Base-by-base conservation (phyloP, 1,139 yeast genomes). In the Yamadazyma trypodendri region DNA sequence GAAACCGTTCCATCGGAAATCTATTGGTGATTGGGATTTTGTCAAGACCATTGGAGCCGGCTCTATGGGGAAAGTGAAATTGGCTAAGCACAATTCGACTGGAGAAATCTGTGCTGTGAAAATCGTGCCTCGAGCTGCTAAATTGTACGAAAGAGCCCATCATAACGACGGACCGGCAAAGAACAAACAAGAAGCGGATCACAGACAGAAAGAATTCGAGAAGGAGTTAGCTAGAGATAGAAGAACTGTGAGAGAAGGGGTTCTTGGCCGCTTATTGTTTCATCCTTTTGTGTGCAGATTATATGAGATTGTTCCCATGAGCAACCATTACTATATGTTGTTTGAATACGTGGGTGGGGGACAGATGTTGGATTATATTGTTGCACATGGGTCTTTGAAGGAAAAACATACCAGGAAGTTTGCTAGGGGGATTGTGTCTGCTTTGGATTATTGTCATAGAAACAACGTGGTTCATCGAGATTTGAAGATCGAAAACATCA, bases 271-370 rank as follows among this genome's bases (percentile, higher is more conserved):
- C 51, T 75, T 94, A 21, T 71, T 94, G 33, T 85, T 86, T 59
- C 98, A 94, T 63, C 96, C 96, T 2, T 88, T 81, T 60, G 90
- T 94, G 43, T 90, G 98, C 58, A 73, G 96, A 49, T 68, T 94
- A 37, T 88, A 87, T 61, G 98, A 92, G 61, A 88, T 92, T 75
- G 89, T 89, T 44, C 86, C 96, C 20, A 90, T 92, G 97, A 86
- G 97, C 9, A 88, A 89, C 49, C 98, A 94, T 59, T 92, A 86
- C 63, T 94, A 94, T 64, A 89, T 94, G 95, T 73, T 94, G 40
- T 92, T 92, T 62, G 99, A 94, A 60, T 92, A 89, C 56, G 95
- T 94, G 16, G 86, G 94, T 31, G 99, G 98, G 29, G 98, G 98
- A 25, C 98, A 94, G 63, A 81, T 94, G 88, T 77, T 94, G 46